Percentiles rank a stretch among this genome's conserved stretches.
Conservation (phyloP, 768 basidiomycete species). For the Steccherinum ochraceum region DNA sequence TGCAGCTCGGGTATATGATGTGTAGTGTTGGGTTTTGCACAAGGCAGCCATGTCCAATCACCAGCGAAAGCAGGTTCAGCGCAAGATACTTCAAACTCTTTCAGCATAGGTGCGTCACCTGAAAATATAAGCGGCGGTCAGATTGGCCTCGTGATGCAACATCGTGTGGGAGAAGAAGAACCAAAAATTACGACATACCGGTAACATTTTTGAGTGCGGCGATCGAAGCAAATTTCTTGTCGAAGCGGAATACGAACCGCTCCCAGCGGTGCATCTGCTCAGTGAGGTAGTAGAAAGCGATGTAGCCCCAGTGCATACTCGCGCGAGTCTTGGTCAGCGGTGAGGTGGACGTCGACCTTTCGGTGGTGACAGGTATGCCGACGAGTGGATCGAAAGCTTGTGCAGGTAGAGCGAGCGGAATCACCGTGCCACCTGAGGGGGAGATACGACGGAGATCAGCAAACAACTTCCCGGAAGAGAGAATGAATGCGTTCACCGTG, state of each 20-base stretch:
- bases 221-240: conserved; percentile 70
- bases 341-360: not conserved
- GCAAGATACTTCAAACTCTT: conserved; percentile 74
- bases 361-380: not conserved
- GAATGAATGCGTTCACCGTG: not conserved
- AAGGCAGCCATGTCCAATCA: conserved; percentile 77
- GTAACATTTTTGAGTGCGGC: conserved; percentile 66
- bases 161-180: not conserved
- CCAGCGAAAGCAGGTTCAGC: conserved; percentile 50
- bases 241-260: conserved; percentile 74
- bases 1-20: conserved; percentile 41
- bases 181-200: too few relatives aligned
- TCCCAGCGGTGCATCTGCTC: conserved; percentile 82
- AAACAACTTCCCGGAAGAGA: not conserved
- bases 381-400: not conserved
- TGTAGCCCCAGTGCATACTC: conserved; percentile 73
- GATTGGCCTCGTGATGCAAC: not conserved
- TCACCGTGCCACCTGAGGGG: not conserved
- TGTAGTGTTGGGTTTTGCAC: conserved; percentile 28
- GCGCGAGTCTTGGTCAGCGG: conserved; percentile 20
- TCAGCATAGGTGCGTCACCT: conserved; percentile 70
- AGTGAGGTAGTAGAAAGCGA: conserved; percentile 72
- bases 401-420: not conserved
- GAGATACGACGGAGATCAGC: not conserved
- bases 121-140: conserved; percentile 7